Evolutionary conservation across 495 filamentous ascomycete species (phyloP).

Genomic region (Annulohypoxylon maeteangense): DNA sequence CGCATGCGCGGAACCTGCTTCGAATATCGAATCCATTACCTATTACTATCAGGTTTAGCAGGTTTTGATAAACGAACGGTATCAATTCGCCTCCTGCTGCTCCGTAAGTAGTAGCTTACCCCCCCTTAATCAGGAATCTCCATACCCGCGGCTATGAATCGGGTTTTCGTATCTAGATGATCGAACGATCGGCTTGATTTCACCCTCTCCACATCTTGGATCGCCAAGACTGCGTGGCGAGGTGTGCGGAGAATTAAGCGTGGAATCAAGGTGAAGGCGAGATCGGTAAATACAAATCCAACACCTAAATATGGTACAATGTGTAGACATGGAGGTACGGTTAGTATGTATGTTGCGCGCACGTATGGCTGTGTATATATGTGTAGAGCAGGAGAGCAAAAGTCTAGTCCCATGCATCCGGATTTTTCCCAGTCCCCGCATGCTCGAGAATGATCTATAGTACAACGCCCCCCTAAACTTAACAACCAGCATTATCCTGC

Average conservation of each 20-base stretch:
- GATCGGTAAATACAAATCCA: not conserved
- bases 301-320: not conserved
- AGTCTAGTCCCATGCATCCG: slow-evolving; percentile 14
- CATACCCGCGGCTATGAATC: not conserved
- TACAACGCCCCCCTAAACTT: not conserved
- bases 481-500: not conserved
- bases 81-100: not conserved
- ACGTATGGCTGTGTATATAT: not conserved
- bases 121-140: slow-evolving; percentile 23
- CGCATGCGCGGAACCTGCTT: not conserved
- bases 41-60: not conserved
- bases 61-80: not conserved
- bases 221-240: slow-evolving; percentile 15
- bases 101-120: slow-evolving; percentile 1
- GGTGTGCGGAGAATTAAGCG: not conserved
- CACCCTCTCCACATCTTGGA: slow-evolving; percentile 15
- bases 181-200: slow-evolving; percentile 23
- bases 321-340: not conserved
- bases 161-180: slow-evolving; percentile 2
- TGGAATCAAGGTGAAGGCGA: not conserved
- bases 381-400: too few relatives aligned
- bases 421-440: not conserved
- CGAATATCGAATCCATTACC: not conserved
- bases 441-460: slow-evolving; percentile 10
- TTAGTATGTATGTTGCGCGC: not conserved